Conservation (phyloP, 441 rosid genomes). For the Pelargonium australe region DNA sequence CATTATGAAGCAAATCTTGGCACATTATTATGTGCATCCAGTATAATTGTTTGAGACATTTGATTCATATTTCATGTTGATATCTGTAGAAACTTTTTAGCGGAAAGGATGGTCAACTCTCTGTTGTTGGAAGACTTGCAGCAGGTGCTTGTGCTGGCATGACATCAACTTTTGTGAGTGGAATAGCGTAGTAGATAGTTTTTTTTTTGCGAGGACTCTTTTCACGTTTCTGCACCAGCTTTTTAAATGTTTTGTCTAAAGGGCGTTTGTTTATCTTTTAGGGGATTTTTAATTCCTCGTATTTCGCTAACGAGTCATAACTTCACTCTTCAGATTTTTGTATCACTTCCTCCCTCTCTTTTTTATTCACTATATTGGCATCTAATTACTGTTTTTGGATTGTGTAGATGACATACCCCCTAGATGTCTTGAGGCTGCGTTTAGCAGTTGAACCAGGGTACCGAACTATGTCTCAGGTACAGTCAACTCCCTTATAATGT, state of each 20-base stretch:
- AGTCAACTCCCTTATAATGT: constrained; percentile 15
- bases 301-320: too few species aligned
- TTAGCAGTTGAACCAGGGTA: constrained; percentile 95
- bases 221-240: background rate
- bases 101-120: constrained; percentile 71
- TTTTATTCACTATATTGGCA: background rate
- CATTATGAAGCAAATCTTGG: constrained; percentile 11
- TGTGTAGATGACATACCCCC: constrained; percentile 78
- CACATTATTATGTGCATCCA: background rate
- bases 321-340: too few species aligned
- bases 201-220: background rate
- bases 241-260: background rate
- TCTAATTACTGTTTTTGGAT: constrained; percentile 5
- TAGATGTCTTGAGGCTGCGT: constrained; percentile 89
- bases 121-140: constrained; percentile 85
- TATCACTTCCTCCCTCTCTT: too few species aligned
- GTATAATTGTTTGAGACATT: constrained; percentile 3
- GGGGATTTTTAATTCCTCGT: background rate
- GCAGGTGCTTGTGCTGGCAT: constrained; percentile 99
- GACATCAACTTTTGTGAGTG: constrained; percentile 88
- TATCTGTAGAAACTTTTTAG: constrained; percentile 65
- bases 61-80: constrained; percentile 20
- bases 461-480: constrained; percentile 83
- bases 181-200: constrained; percentile 16
- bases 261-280: background rate